These are phyloP conservation scores for Ophiostoma ips DNA, from an alignment of 2,329 filamentous ascomycete species.

Conservation along the genomic window DNA sequence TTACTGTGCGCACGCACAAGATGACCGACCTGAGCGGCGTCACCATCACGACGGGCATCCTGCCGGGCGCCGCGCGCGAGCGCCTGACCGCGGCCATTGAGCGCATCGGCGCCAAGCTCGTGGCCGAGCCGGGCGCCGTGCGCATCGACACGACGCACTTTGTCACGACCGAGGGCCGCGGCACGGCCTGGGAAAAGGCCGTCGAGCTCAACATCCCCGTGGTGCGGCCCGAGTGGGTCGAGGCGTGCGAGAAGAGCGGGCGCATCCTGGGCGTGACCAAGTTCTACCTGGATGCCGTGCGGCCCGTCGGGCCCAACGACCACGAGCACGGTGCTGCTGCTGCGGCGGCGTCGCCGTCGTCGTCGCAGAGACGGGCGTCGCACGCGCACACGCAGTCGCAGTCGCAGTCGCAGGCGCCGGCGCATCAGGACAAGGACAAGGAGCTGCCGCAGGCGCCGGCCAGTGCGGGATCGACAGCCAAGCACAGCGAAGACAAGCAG, in stretches of 20 bases:
- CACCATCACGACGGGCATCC: slow-evolving; percentile 80
- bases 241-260: slow-evolving; percentile 88
- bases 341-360: background rate
- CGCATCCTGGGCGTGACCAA: slow-evolving; percentile 87
- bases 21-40: slow-evolving; percentile 96
- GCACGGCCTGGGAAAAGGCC: slow-evolving; percentile 87
- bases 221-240: slow-evolving; percentile 91
- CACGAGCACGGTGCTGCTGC: slow-evolving; percentile 1
- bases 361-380: too few species aligned
- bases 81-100: slow-evolving; percentile 62
- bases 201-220: slow-evolving; percentile 97
- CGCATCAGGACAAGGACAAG: slow-evolving; percentile 16
- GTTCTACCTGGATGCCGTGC: slow-evolving; percentile 80
- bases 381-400: slow-evolving; percentile 4
- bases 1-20: slow-evolving; percentile 85
- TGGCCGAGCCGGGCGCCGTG: slow-evolving; percentile 48
- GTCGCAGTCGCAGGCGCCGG: slow-evolving; percentile 8
- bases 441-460: slow-evolving; percentile 13
- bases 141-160: slow-evolving; percentile 98
- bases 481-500: slow-evolving; percentile 10
- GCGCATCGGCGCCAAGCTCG: slow-evolving; percentile 82
- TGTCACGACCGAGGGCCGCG: slow-evolving; percentile 85
- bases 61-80: slow-evolving; percentile 61
- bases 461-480: background rate
- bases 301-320: slow-evolving; percentile 25